These are phyloP conservation scores for Thalassiosira mediterranea DNA, from an alignment of 352 stramenopile genomes.

Conservation along the genomic window DNA sequence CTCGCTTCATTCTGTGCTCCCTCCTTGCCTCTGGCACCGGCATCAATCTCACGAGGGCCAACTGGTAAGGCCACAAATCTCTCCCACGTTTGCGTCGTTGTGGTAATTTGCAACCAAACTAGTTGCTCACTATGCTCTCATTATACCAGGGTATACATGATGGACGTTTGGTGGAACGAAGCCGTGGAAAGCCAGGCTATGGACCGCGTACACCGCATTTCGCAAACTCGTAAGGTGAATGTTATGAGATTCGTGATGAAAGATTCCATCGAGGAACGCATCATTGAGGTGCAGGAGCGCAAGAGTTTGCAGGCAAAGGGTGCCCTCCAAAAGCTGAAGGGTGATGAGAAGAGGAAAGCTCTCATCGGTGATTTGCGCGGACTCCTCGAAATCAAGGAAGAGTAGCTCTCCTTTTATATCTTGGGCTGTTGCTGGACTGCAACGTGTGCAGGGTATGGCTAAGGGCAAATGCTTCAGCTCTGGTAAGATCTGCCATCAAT, in stretches of 20 bases:
- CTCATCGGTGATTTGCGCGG: constrained; percentile 39
- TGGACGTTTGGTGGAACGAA: constrained; percentile 92
- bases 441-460: too few relatives aligned
- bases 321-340: constrained; percentile 49
- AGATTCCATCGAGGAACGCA: constrained; percentile 58
- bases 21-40: constrained; percentile 52
- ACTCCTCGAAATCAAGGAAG: constrained; percentile 51
- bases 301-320: constrained; percentile 57
- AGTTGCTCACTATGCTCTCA: too few relatives aligned
- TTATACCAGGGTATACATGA: too few relatives aligned
- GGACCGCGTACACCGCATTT: constrained; percentile 95
- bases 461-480: too few relatives aligned
- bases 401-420: too few relatives aligned
- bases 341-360: constrained; percentile 46
- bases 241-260: constrained; percentile 63
- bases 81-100: too few relatives aligned
- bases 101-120: too few relatives aligned
- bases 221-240: constrained; percentile 92
- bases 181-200: constrained; percentile 93
- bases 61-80: too few relatives aligned
- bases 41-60: constrained; percentile 71
- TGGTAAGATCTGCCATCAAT: too few relatives aligned
- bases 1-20: constrained; percentile 60
- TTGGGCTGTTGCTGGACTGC: too few relatives aligned
- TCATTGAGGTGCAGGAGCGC: constrained; percentile 49